Base-by-base conservation (phyloP, 1,139 yeast species). In the Taphrina flavorubra region DNA sequence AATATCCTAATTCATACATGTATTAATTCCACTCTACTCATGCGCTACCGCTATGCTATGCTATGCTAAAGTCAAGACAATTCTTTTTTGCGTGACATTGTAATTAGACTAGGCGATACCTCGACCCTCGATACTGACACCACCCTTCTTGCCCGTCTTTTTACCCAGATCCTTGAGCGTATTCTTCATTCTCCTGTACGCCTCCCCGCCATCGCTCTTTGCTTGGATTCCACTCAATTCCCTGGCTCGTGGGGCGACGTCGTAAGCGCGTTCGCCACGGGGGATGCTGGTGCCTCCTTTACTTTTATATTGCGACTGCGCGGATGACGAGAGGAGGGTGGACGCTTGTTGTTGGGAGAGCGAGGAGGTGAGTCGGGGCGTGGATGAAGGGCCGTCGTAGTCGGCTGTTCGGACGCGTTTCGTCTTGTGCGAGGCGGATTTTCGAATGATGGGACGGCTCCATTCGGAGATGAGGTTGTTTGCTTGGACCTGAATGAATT, bases 361-460 rank as follows among this genome's bases (percentile, higher is more conserved):
- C 6, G 62, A 58, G 37, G 49, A 16, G 20, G 25, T 42, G 36
- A 58, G 42, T 20, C 51, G 51, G 1, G 62, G 62, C 37, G 44
- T 25, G 10, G 62, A 37, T 11, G 58, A 42, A 13, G 53, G 53
- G 13, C 67, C 69, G 25, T 47, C 47, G 56, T 40, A 66, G 44
- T 62, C 57, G 18, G 57, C 71, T 7, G 61, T 47, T 40, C 51
- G 85, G 71, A 94, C 87, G 70, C 87, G 83, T 79, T 92, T 88
- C 79, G 94, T 97, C 78, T 95, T 87, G 81, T 92, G 94, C 74
- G 94, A 91, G 78, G 94, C 98, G 1, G 96, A 89, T 72, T 96
- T 89, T 74, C 96, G 97, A 83, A 95, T 90, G 72, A 95, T 92
- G 51, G 99, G 99, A 78, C 99, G 86, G 8, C 98, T 94, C 99